Evolutionary conservation across 352 stramenopile species (phyloP).

Genomic region (Phytopythium oedochilum): DNA sequence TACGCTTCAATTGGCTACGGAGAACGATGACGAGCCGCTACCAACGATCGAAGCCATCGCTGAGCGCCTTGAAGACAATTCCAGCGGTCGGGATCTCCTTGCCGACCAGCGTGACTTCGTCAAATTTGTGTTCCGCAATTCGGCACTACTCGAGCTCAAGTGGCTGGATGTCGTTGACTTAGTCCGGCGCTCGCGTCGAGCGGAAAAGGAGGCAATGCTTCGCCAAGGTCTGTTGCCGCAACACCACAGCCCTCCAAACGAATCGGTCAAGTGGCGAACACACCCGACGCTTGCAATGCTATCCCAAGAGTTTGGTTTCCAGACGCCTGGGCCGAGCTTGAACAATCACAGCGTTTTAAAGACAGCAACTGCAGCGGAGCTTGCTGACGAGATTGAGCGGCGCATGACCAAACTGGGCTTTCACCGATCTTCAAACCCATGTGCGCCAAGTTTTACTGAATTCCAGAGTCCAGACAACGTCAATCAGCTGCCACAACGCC

Average conservation of each 20-base stretch:
- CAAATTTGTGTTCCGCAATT: conserved; percentile 60
- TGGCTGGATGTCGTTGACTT: conserved; percentile 51
- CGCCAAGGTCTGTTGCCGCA: neutral
- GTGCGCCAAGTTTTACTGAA: too few species aligned
- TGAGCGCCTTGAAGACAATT: conserved; percentile 29
- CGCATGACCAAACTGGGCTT: conserved; percentile 44
- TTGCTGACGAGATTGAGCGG: conserved; percentile 35
- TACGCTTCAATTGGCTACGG: neutral
- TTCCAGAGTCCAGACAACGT: too few species aligned
- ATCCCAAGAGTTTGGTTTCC: conserved; percentile 34
- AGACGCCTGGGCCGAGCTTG: neutral
- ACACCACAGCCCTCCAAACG: neutral
- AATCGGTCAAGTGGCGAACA: neutral
- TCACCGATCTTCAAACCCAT: neutral
- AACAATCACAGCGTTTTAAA: neutral
- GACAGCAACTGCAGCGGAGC: conserved; percentile 20
- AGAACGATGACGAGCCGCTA: conserved; percentile 1
- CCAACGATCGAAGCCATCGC: conserved; percentile 28
- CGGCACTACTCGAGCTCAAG: conserved; percentile 27
- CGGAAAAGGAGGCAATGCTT: neutral
- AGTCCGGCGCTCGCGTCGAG: conserved; percentile 12
- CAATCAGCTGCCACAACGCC: neutral
- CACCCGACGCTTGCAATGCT: conserved; percentile 23
- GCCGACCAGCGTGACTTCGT: conserved; percentile 43
- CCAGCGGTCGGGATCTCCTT: conserved; percentile 28